These are phyloP conservation scores for Knoxia roxburghii DNA, from an alignment of 257 asterid species.

Conservation along the genomic window DNA sequence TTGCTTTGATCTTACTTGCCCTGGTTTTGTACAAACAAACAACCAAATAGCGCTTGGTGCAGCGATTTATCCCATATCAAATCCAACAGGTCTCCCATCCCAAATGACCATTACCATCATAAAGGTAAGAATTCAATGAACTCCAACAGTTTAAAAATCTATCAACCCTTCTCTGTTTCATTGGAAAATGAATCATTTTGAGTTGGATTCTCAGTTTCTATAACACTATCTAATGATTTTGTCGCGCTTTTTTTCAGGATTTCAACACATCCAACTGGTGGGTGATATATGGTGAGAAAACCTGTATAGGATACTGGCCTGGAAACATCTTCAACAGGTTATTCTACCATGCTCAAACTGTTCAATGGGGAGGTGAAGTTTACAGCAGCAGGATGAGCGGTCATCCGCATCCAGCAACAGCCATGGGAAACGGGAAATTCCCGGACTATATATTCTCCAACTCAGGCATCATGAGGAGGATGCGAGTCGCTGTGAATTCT, in stretches of 20 bases:
- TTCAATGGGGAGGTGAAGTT: constrained; percentile 81
- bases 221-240: too few species aligned
- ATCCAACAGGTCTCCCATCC: constrained; percentile 41
- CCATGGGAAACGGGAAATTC: constrained; percentile 54
- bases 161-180: too few species aligned
- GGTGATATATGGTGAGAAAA: constrained; percentile 48
- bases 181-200: too few species aligned
- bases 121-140: constrained; percentile 26
- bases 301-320: constrained; percentile 67
- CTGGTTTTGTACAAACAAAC: constrained; percentile 67
- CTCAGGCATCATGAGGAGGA: constrained; percentile 43
- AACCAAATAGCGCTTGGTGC: constrained; percentile 61
- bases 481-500: constrained; percentile 37
- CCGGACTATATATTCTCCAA: constrained; percentile 14
- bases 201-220: too few species aligned
- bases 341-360: constrained; percentile 33
- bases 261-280: constrained; percentile 48
- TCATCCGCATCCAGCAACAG: constrained; percentile 47
- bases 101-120: constrained; percentile 44
- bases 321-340: constrained; percentile 26
- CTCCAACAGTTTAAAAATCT: too few species aligned
- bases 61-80: constrained; percentile 56
- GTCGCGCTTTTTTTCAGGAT: constrained; percentile 29
- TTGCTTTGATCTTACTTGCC: constrained; percentile 64
- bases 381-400: constrained; percentile 45